A percentile compares a stretch with the other conserved stretches of the same genome.
Conservation (phyloP, 2,329 filamentous ascomycete species). For the Biscogniauxia marginata region DNA sequence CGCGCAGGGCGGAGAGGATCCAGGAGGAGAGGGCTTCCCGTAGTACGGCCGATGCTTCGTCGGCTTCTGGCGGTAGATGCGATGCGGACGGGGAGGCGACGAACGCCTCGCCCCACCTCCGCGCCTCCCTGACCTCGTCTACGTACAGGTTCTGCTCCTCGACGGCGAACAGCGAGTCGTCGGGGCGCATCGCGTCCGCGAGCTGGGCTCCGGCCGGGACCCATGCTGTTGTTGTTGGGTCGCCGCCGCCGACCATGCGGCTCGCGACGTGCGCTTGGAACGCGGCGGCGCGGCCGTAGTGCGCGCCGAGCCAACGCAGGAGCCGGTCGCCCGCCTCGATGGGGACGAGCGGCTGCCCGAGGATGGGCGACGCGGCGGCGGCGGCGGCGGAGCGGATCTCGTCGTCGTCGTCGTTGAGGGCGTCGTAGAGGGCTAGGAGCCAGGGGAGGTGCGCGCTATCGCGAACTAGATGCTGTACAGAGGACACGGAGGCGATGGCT, state of each 20-base stretch:
- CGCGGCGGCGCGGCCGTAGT: constrained; percentile 33
- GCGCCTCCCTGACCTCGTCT: constrained; percentile 74
- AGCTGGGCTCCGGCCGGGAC: constrained; percentile 39
- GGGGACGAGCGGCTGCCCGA: constrained; percentile 44
- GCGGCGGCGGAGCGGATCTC: constrained; percentile 73
- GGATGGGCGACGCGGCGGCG: constrained; percentile 44
- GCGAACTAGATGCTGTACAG: constrained; percentile 23
- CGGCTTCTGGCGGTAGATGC: constrained; percentile 5
- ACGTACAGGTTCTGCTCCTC: constrained; percentile 96
- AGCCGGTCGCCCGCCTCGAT: constrained; percentile 48
- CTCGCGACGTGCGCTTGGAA: constrained; percentile 42
- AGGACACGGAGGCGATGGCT: constrained; percentile 54
- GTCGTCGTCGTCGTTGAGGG: constrained; percentile 87
- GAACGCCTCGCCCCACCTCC: constrained; percentile 63
- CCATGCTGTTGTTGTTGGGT: constrained; percentile 16
- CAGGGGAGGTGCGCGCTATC: constrained; percentile 48
- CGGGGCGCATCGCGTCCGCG: constrained; percentile 46
- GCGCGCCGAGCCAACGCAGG: constrained; percentile 40
- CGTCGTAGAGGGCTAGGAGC: constrained; percentile 69
- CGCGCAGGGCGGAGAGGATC: constrained; percentile 48
- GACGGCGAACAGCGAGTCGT: constrained; percentile 74
- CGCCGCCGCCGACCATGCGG: constrained; percentile 41
- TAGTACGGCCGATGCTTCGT: constrained; percentile 14
- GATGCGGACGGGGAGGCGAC: constrained; percentile 14
- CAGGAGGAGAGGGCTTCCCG: constrained; percentile 41